A percentile compares a stretch with the other conserved stretches of the same genome.
These are phyloP conservation scores for Nitzschia putrida DNA, from an alignment of 108 stramenopile genomes.

Conservation along the genomic window DNA sequence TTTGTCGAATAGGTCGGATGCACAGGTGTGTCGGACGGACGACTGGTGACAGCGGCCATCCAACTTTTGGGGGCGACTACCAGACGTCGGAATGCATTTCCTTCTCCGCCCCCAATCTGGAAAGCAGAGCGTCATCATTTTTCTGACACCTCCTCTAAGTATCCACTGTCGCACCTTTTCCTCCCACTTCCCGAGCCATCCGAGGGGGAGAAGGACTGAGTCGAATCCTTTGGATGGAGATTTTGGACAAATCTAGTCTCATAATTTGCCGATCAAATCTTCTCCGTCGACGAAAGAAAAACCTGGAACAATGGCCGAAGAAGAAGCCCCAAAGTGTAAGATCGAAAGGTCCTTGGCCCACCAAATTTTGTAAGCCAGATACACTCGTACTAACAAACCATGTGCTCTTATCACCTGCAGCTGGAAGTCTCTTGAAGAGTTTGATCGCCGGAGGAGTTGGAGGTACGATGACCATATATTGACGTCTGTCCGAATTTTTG, in stretches of 20 bases:
- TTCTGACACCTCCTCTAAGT: constrained; percentile 4
- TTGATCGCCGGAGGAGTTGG: constrained; percentile 82
- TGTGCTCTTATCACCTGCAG: neutral
- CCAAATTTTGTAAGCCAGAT: too few relatives aligned
- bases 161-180: neutral
- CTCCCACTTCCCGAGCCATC: neutral
- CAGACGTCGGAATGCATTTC: neutral
- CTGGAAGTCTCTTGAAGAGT: constrained; percentile 52
- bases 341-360: neutral
- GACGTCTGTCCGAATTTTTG: neutral
- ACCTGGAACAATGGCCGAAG: neutral
- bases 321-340: neutral
- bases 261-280: neutral
- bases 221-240: too few relatives aligned
- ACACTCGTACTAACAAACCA: too few relatives aligned
- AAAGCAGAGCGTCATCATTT: constrained; percentile 1
- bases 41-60: too few relatives aligned
- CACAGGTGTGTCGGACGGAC: too few relatives aligned
- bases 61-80: neutral
- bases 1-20: too few relatives aligned
- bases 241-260: constrained; percentile 3
- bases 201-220: too few relatives aligned
- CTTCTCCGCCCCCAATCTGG: neutral
- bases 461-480: constrained; percentile 30
- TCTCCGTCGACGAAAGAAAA: neutral